A percentile compares a stretch with the other conserved stretches of the same genome.
Evolutionary conservation across 805 yeast species (phyloP).

Genomic region (Ogataea paraovalis): DNA sequence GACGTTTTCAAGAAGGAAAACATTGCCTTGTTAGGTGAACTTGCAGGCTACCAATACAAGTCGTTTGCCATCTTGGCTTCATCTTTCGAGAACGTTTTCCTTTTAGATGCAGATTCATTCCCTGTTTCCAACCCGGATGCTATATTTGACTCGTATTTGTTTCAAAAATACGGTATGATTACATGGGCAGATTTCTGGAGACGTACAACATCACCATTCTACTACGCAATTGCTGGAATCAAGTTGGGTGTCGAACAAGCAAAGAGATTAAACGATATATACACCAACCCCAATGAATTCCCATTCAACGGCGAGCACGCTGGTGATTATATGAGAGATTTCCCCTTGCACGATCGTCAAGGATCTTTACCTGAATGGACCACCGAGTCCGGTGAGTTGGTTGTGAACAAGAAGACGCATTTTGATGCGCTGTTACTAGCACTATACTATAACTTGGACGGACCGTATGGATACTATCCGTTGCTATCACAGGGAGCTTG

Average conservation of each 20-base stretch:
- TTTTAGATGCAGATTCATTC: constrained; percentile 73
- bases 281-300: constrained; percentile 23
- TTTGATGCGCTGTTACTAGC: constrained; percentile 54
- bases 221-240: constrained; percentile 65
- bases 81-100: constrained; percentile 64
- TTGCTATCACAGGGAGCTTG: constrained; percentile 55
- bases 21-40: constrained; percentile 8
- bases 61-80: constrained; percentile 57
- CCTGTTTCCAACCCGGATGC: constrained; percentile 63
- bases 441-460: constrained; percentile 61
- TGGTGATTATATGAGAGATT: constrained; percentile 26
- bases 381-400: constrained; percentile 64
- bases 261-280: constrained; percentile 25
- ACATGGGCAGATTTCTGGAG: constrained; percentile 91
- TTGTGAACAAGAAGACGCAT: constrained; percentile 55
- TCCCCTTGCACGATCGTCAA: constrained; percentile 55
- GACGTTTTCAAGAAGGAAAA: constrained; percentile 31
- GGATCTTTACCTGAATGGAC: constrained; percentile 65
- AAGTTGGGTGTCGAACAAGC: constrained; percentile 32
- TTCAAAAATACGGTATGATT: constrained; percentile 44
- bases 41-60: constrained; percentile 29
- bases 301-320: constrained; percentile 22
- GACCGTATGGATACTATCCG: constrained; percentile 56
- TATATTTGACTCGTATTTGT: constrained; percentile 56
- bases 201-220: constrained; percentile 72